Evolutionary conservation across 2,329 filamentous ascomycete species (phyloP).

Genomic region (Magnaporthiopsis rhizophila): DNA sequence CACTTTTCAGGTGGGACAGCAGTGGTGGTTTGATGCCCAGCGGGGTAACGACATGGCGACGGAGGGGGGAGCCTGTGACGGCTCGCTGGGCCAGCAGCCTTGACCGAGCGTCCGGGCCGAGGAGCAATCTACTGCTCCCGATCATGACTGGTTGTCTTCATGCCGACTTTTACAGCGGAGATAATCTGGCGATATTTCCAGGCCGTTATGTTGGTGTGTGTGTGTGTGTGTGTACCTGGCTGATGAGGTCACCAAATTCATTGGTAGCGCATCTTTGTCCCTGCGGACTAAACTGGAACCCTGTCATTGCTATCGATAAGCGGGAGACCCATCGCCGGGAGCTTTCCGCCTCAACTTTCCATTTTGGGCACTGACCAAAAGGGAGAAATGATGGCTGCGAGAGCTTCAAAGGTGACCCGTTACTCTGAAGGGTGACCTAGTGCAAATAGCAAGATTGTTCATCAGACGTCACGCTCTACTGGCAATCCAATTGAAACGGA

Average conservation of each 20-base stretch:
- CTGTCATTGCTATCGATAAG: background rate
- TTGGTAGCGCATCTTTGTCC: background rate
- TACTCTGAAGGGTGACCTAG: too few species aligned
- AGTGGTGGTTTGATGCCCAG: background rate
- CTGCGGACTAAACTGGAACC: background rate
- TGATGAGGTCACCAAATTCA: background rate
- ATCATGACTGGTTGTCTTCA: background rate
- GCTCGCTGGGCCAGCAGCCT: background rate
- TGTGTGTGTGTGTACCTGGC: too few species aligned
- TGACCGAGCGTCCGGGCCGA: background rate
- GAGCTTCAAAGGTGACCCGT: too few species aligned
- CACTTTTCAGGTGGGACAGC: background rate
- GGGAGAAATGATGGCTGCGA: too few species aligned
- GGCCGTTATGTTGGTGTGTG: background rate
- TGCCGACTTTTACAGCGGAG: background rate
- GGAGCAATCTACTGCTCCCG: background rate
- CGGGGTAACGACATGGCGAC: background rate
- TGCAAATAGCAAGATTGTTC: too few species aligned
- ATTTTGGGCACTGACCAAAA: too few species aligned
- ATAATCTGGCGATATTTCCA: background rate
- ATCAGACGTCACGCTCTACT: too few species aligned
- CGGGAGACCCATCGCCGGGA: too few species aligned
- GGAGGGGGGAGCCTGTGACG: background rate
- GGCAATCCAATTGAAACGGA: too few species aligned
- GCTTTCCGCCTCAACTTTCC: too few species aligned